phyloP scores from a whole-genome alignment of 768 basidiomycete species.

The Kondoa malvinella region DNA sequence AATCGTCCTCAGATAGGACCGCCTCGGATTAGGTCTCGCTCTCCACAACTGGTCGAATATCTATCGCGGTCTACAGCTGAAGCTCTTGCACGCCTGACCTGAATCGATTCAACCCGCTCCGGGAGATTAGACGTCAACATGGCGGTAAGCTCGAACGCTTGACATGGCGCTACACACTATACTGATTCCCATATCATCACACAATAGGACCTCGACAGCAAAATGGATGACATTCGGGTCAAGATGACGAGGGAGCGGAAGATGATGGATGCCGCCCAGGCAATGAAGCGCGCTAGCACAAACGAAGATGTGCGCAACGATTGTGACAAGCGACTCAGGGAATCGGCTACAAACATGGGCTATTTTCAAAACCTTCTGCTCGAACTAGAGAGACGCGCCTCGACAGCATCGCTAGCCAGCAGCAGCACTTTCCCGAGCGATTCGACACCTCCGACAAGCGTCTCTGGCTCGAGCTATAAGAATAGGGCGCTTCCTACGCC shows the following conservation, averaged over 20 bases:
- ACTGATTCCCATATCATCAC: too few species aligned
- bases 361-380: conserved; percentile 77
- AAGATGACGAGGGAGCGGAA: conserved; percentile 85
- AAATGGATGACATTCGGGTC: conserved; percentile 76
- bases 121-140: background rate
- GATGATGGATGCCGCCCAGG: conserved; percentile 67
- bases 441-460: background rate
- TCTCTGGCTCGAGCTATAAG: background rate
- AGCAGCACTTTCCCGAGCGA: background rate
- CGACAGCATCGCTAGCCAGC: background rate
- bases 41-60: too few species aligned
- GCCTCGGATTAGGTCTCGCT: too few species aligned
- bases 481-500: background rate
- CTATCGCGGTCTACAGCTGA: too few species aligned
- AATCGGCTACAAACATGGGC: conserved; percentile 61
- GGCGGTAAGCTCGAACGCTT: background rate
- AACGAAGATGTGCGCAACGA: conserved; percentile 71
- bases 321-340: conserved; percentile 69
- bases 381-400: conserved; percentile 55
- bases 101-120: too few species aligned
- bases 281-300: conserved; percentile 59
- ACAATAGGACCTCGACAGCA: conserved; percentile 29
- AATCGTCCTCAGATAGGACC: too few species aligned
- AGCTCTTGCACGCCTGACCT: too few species aligned
- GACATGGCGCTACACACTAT: background rate